Evolutionary conservation across 441 rosid species (phyloP), one percentile per base, ranked within the genome.

Genomic region (Populus hybrid): DNA sequence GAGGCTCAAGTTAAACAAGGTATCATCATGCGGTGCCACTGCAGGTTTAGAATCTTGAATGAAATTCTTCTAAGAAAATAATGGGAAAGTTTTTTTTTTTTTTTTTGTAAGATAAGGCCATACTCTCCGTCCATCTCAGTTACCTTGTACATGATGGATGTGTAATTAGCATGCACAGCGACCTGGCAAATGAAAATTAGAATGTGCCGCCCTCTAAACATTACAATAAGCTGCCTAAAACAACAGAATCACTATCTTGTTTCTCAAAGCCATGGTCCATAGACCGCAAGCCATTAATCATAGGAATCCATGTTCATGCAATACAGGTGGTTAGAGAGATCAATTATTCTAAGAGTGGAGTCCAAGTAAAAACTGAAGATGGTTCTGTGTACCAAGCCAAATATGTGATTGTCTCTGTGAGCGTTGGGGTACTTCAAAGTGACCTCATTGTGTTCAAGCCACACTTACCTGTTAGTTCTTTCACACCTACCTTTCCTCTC

Each of bases 371-470:
- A 23, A 81, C 80, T 14, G 82, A 76, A 72, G 86, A 81, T 74
- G 80, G 86, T 23, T 83, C 21, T 1, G 32, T 57, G 2, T 83
- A 78, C 67, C 50, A 40, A 3, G 78, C 83, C 36, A 50, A 75
- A 16, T 76, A 75, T 32, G 83, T 64, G 32, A 30, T 30, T 30
- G 30, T 28, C 30, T 28, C 30, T 28, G 30, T 28, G 30, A 28
- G 30, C 30, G 12, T 83, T 34, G 83, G 84, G 14, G 86, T 83
- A 9, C 82, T 83, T 32, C 81, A 77, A 34, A 76, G 71, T 18
- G 61, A 69, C 4, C 82, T 72, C 30, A 80, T 76, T 34, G 21
- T 65, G 10, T 78, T 80, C 68, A 42, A 21, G 32, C 85, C 82
- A 24, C 34, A 70, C 10, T 63, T 79, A 34, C 85, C 85, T 4